phyloP scores from a whole-genome alignment of 2,329 filamentous ascomycete genomes.

The Leptographium radiaticola region DNA sequence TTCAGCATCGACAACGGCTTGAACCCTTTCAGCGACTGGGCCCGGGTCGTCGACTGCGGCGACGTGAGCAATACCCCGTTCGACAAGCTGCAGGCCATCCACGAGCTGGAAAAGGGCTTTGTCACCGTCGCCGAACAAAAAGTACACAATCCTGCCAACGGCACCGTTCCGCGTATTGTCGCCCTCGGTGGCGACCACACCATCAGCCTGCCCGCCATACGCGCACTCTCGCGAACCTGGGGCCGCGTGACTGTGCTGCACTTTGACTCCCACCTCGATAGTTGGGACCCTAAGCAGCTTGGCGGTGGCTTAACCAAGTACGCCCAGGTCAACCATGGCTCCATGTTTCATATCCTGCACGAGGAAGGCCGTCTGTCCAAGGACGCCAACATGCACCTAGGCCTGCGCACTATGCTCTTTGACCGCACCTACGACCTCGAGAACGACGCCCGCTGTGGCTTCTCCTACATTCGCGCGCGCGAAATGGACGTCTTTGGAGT shows the following conservation, averaged over 20 bases:
- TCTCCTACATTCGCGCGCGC: slow-evolving; percentile 40
- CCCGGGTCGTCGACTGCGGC: slow-evolving; percentile 62
- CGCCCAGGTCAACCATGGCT: slow-evolving; percentile 45
- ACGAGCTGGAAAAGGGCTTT: slow-evolving; percentile 54
- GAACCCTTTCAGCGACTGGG: slow-evolving; percentile 61
- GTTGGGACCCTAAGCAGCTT: slow-evolving; percentile 47
- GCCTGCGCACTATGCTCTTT: slow-evolving; percentile 38
- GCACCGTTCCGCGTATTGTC: slow-evolving; percentile 1
- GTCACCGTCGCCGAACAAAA: background rate
- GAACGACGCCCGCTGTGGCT: slow-evolving; percentile 46
- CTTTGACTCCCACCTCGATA: slow-evolving; percentile 47
- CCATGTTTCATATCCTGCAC: slow-evolving; percentile 47
- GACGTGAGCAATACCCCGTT: slow-evolving; percentile 67
- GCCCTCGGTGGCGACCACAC: slow-evolving; percentile 6
- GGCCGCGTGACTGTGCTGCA: slow-evolving; percentile 34
- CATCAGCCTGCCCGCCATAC: slow-evolving; percentile 5
- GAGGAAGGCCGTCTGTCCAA: slow-evolving; percentile 28
- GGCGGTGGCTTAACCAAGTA: slow-evolving; percentile 45
- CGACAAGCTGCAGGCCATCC: slow-evolving; percentile 61
- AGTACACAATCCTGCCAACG: background rate
- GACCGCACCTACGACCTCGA: slow-evolving; percentile 26
- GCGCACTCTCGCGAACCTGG: slow-evolving; percentile 1
- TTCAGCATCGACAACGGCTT: slow-evolving; percentile 3
- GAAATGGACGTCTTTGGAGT: slow-evolving; percentile 61
- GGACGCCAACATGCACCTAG: slow-evolving; percentile 33